A percentile compares a stretch with the other conserved stretches of the same genome.
These are phyloP conservation scores for Saccharomyces uvarum DNA, from an alignment of 1,139 yeast species.

Conservation along the genomic window DNA sequence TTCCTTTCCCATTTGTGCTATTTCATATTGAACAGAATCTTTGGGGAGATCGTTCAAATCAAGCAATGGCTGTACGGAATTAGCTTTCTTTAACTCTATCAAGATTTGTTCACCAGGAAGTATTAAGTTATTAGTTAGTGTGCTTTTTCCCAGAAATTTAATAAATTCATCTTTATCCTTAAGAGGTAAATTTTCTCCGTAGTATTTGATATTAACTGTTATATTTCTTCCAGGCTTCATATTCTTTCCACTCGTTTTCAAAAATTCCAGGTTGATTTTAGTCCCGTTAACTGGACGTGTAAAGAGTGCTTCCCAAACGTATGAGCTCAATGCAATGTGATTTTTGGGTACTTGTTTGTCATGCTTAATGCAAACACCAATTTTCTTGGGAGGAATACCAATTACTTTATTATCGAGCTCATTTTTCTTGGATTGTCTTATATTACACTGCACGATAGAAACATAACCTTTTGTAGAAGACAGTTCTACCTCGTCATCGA, in stretches of 20 bases:
- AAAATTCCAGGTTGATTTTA: slow-evolving; percentile 16
- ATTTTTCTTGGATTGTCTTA: neutral
- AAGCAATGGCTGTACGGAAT: neutral
- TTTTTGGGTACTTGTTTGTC: slow-evolving; percentile 36
- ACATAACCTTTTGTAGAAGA: neutral
- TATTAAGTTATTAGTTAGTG: slow-evolving; percentile 15
- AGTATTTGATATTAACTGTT: neutral
- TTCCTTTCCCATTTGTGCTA: neutral
- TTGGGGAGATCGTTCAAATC: neutral
- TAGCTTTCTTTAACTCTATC: slow-evolving; percentile 9
- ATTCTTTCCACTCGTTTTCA: neutral
- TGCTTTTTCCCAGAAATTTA: slow-evolving; percentile 4
- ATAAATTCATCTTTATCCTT: slow-evolving; percentile 1
- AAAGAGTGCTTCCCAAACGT: slow-evolving; percentile 54
- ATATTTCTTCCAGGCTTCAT: neutral
- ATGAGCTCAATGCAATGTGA: slow-evolving; percentile 49
- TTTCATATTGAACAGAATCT: neutral
- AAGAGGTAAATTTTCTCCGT: neutral
- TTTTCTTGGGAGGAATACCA: neutral
- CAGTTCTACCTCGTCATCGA: neutral
- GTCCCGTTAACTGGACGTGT: slow-evolving; percentile 24
- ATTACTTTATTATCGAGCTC: neutral
- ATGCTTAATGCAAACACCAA: neutral
- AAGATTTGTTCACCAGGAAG: slow-evolving; percentile 8
- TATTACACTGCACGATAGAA: neutral